phyloP scores from a whole-genome alignment of 257 asterid genomes.

The Plantago ovata region DNA sequence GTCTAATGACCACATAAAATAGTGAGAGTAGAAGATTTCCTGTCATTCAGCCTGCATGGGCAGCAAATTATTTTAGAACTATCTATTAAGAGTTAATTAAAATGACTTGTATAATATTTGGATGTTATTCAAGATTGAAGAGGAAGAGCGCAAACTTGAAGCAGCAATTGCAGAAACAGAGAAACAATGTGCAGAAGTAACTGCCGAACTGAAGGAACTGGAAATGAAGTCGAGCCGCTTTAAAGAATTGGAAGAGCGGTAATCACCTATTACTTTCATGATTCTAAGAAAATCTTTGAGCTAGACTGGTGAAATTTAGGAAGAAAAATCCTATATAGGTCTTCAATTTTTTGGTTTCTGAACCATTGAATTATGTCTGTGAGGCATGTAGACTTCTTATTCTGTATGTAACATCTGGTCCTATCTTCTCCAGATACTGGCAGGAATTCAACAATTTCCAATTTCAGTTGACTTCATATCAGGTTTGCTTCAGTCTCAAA shows the following conservation, averaged over 20 bases:
- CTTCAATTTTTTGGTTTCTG: slow-evolving; percentile 2
- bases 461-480: slow-evolving; percentile 85
- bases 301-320: slow-evolving; percentile 15
- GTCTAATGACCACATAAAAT: too few species aligned
- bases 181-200: slow-evolving; percentile 81
- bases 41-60: neutral
- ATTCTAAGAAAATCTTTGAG: neutral
- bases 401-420: slow-evolving; percentile 3
- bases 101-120: slow-evolving; percentile 21
- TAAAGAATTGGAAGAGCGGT: slow-evolving; percentile 97
- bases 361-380: slow-evolving; percentile 3
- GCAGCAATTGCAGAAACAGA: slow-evolving; percentile 95
- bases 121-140: slow-evolving; percentile 68
- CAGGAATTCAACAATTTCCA: slow-evolving; percentile 87
- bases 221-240: slow-evolving; percentile 85
- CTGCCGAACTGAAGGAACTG: slow-evolving; percentile 75
- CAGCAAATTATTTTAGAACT: slow-evolving; percentile 14
- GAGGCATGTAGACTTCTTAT: slow-evolving; percentile 1
- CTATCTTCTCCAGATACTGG: slow-evolving; percentile 70
- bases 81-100: slow-evolving; percentile 5
- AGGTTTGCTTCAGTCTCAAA: slow-evolving; percentile 47
- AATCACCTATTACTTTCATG: slow-evolving; percentile 23
- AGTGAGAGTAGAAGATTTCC: neutral
- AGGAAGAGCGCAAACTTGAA: slow-evolving; percentile 92
- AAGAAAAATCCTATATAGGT: slow-evolving; percentile 3